Evolutionary conservation across 495 filamentous ascomycete species (phyloP).

Genomic region (Neurospora terricola): DNA sequence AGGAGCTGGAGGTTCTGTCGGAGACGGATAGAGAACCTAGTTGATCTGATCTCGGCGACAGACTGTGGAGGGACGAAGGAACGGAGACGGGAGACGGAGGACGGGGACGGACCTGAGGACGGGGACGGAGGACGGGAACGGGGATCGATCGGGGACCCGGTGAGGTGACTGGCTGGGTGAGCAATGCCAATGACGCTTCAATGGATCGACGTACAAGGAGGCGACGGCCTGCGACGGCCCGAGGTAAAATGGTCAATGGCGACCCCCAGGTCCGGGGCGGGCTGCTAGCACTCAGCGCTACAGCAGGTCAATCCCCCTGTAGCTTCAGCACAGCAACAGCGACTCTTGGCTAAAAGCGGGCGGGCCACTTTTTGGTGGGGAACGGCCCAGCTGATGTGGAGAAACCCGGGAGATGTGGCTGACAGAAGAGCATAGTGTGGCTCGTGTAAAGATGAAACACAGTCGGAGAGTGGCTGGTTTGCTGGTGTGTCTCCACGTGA

Average conservation of each 20-base stretch:
- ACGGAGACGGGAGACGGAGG: not conserved
- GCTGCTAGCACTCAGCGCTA: not conserved
- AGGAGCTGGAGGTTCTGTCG: not conserved
- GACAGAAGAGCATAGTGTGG: not conserved
- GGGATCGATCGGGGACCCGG: not conserved
- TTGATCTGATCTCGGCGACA: not conserved
- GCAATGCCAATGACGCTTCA: not conserved
- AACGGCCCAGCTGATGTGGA: not conserved
- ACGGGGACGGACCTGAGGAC: not conserved
- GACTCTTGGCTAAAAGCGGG: not conserved
- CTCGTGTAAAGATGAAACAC: not conserved
- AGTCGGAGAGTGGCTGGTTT: not conserved
- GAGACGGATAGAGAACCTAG: not conserved
- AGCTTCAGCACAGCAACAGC: not conserved
- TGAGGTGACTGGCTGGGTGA: not conserved
- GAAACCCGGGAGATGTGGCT: not conserved
- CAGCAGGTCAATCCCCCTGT: not conserved
- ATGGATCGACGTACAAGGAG: not conserved
- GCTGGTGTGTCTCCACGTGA: not conserved
- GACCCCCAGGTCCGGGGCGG: not conserved
- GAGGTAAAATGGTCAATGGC: constrained; percentile 9
- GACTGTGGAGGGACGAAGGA: not conserved
- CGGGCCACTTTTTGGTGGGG: not conserved
- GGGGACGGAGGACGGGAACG: not conserved
- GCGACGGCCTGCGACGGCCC: constrained; percentile 25